These are phyloP conservation scores for Erodium chrysanthum DNA, from an alignment of 441 rosid genomes.

Conservation along the genomic window DNA sequence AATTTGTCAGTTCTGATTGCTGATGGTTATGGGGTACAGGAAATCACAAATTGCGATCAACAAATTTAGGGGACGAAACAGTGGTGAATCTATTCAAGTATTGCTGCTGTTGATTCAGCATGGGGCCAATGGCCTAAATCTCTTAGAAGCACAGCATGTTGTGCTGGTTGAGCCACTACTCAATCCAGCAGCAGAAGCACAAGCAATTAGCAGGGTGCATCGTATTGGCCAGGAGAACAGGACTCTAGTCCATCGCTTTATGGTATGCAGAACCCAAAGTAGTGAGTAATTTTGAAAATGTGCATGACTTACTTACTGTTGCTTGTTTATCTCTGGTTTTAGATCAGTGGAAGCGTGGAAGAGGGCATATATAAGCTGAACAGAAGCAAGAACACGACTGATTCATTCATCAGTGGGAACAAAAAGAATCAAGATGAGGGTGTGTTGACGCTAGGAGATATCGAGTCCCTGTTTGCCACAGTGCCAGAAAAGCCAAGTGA, in stretches of 20 bases:
- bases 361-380: conserved; percentile 85
- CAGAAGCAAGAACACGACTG: conserved; percentile 55
- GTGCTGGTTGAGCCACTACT: conserved; percentile 87
- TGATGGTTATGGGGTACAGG: conserved; percentile 36
- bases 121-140: conserved; percentile 96
- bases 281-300: background rate
- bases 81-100: conserved; percentile 45
- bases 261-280: conserved; percentile 28
- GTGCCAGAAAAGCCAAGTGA: conserved; percentile 26
- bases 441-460: conserved; percentile 59
- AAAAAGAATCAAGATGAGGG: conserved; percentile 87
- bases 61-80: conserved; percentile 50
- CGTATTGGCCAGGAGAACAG: conserved; percentile 73
- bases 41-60: conserved; percentile 62
- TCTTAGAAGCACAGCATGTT: conserved; percentile 91
- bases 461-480: conserved; percentile 65
- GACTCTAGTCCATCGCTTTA: conserved; percentile 82
- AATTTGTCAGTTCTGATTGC: conserved; percentile 2
- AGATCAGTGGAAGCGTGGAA: conserved; percentile 83
- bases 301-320: too few relatives aligned
- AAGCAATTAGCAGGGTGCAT: conserved; percentile 90
- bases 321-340: conserved; percentile 5
- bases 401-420: conserved; percentile 62
- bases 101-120: conserved; percentile 76
- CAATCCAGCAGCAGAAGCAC: conserved; percentile 95